Evolutionary conservation across 2,329 filamentous ascomycete genomes (phyloP), one percentile per base, ranked within the genome.

Genomic region (Epichloe amarillans): DNA sequence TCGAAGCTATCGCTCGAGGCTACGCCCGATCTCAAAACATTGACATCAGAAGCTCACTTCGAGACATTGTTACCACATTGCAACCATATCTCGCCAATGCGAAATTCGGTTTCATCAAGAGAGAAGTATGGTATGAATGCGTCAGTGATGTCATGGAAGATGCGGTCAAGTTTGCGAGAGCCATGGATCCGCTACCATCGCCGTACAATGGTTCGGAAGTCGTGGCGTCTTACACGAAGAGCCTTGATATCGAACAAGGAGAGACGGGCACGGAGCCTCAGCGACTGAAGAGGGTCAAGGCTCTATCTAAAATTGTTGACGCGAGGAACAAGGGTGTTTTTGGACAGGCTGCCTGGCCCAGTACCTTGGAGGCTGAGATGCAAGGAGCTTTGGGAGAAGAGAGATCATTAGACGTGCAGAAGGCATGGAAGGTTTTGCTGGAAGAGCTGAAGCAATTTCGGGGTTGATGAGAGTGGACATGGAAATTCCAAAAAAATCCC

Each of bases 241-340:
- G 74, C 30, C 59, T 81, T 7, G 72, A 77, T 33, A 58, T 73
- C 3, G 69, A 72, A 10, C 64, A 65, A 41, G 63, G 67, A 0
- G 74, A 75, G 33, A 65, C 68, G 0, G 73, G 76, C 0, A 72
- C 73, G 0, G 77, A 81, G 57, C 61, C 69, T 4, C 77, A 80
- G 62, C 69, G 78, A 15, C 56, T 70, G 21, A 64, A 64, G 53
- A 66, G 77, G 38, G 71, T 70, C 1, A 71, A 72, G 56, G 74
- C 76, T 0, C 60, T 74, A 0, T 63, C 63, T 2, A 66, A 69
- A 0, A 66, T 72, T 11, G 60, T 70, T 5, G 66, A 64, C 53
- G 69, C 73, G 2, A 69, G 67, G 53, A 67, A 66, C 38, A 64
- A 65, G 44, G 72, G 72, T 0, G 62, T 69, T 0, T 71, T 79